Conservation (phyloP, 2,329 filamentous ascomycete genomes). For the Gaeumannomyces sp. region DNA sequence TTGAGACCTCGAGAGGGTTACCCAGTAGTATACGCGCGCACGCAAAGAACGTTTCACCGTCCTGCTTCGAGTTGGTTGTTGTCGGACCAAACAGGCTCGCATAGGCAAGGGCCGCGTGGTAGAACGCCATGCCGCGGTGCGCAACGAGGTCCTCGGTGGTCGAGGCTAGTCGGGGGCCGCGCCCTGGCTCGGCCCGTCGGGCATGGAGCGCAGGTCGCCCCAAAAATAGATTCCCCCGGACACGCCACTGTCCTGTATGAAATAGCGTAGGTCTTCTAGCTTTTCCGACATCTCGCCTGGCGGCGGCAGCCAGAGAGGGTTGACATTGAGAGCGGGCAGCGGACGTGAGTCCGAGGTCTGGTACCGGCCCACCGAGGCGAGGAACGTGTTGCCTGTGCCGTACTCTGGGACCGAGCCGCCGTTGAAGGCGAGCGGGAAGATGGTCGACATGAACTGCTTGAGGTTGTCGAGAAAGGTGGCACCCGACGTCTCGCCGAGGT, state of each 20-base stretch:
- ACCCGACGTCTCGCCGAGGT: slow-evolving; percentile 43
- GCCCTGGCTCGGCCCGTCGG: slow-evolving; percentile 18
- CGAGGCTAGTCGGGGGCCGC: slow-evolving; percentile 14
- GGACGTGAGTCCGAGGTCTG: slow-evolving; percentile 41
- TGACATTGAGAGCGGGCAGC: slow-evolving; percentile 29
- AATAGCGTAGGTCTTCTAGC: slow-evolving; percentile 34
- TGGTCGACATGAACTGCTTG: slow-evolving; percentile 39
- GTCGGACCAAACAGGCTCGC: slow-evolving; percentile 27
- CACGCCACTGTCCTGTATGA: slow-evolving; percentile 37
- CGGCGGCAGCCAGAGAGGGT: slow-evolving; percentile 34
- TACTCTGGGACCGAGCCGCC: slow-evolving; percentile 10
- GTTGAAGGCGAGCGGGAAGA: slow-evolving; percentile 28
- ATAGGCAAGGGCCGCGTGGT: slow-evolving; percentile 40
- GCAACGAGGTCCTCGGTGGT: slow-evolving; percentile 7
- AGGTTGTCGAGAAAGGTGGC: slow-evolving; percentile 43
- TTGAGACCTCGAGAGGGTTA: slow-evolving; percentile 39
- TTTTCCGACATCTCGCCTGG: slow-evolving; percentile 30
- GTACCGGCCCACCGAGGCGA: slow-evolving; percentile 37
- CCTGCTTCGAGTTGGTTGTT: slow-evolving; percentile 22
- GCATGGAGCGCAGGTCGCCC: slow-evolving; percentile 31
- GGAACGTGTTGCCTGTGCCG: slow-evolving; percentile 22
- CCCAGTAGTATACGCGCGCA: slow-evolving; percentile 37
- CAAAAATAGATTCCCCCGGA: slow-evolving; percentile 45
- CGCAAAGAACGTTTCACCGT: slow-evolving; percentile 37
- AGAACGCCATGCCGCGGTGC: slow-evolving; percentile 36